phyloP scores from a whole-genome alignment of 2,329 filamentous ascomycete genomes.

The Xylaria sp. region DNA sequence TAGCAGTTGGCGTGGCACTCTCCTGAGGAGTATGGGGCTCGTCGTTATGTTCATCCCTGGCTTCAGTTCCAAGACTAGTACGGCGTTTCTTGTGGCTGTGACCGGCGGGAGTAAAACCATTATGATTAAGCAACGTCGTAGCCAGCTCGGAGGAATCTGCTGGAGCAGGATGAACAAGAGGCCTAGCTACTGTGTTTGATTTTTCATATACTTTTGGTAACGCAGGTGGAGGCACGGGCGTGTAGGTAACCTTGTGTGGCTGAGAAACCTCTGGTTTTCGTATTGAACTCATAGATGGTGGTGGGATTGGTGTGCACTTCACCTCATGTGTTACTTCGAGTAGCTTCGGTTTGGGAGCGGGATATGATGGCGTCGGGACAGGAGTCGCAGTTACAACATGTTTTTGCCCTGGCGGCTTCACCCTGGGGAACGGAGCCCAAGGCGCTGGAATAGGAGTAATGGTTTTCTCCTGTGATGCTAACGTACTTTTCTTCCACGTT shows the following conservation, averaged over 20 bases:
- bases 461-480: constrained; percentile 2
- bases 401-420: not conserved
- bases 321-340: not conserved
- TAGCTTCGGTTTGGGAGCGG: constrained; percentile 7
- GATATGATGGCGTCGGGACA: constrained; percentile 15
- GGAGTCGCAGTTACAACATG: constrained; percentile 18
- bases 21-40: constrained; percentile 12
- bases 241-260: not conserved
- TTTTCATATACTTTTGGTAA: constrained; percentile 2
- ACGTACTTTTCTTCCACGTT: constrained; percentile 7
- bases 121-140: not conserved
- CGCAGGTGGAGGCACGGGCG: constrained; percentile 9
- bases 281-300: not conserved
- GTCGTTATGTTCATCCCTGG: not conserved
- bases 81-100: constrained; percentile 39
- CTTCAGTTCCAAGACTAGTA: not conserved
- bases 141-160: not conserved
- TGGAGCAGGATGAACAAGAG: constrained; percentile 1
- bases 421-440: not conserved
- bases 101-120: constrained; percentile 47
- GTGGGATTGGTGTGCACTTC: constrained; percentile 14
- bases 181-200: constrained; percentile 7
- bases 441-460: constrained; percentile 32
- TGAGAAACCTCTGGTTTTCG: constrained; percentile 2
- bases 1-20: not conserved